Conservation (phyloP, 2,329 filamentous ascomycete genomes). For the Zymoseptoria passerinii region DNA sequence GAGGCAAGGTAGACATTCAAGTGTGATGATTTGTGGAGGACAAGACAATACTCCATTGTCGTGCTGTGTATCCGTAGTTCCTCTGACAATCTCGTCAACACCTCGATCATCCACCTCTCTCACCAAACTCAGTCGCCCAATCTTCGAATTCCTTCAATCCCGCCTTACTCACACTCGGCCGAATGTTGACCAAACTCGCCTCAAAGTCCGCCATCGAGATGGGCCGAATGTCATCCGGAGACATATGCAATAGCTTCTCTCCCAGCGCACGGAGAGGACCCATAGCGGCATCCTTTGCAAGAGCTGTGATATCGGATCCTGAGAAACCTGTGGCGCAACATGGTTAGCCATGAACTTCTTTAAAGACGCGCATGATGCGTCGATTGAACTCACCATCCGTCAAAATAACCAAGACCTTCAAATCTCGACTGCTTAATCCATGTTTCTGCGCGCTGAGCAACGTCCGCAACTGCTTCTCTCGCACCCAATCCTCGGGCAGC, state of each 20-base stretch:
- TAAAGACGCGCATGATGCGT: neutral
- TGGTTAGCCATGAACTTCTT: neutral
- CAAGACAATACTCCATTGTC: neutral
- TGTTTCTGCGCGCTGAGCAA: constrained; percentile 85
- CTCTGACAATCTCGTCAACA: neutral
- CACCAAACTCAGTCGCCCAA: constrained; percentile 89
- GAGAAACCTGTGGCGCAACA: constrained; percentile 68
- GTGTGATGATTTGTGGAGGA: neutral
- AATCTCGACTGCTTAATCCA: constrained; percentile 60
- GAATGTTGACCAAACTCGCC: constrained; percentile 72
- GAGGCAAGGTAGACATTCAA: too few species aligned
- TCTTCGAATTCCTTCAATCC: constrained; percentile 86
- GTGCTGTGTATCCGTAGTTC: neutral
- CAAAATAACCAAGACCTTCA: constrained; percentile 62
- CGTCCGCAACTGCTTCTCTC: constrained; percentile 68
- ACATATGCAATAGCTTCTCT: constrained; percentile 80
- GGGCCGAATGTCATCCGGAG: constrained; percentile 86
- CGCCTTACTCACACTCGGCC: constrained; percentile 79
- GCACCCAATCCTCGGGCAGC: constrained; percentile 74
- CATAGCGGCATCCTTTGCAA: constrained; percentile 98
- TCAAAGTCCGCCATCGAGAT: constrained; percentile 78
- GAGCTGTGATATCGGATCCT: constrained; percentile 89
- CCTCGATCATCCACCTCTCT: constrained; percentile 61
- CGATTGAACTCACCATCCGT: constrained; percentile 61
- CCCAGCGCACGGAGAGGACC: constrained; percentile 83